Evolutionary conservation across 805 yeast species (phyloP), one percentile per base, ranked within the genome.

Genomic region (Saccharomycopsis synnaedendra): DNA sequence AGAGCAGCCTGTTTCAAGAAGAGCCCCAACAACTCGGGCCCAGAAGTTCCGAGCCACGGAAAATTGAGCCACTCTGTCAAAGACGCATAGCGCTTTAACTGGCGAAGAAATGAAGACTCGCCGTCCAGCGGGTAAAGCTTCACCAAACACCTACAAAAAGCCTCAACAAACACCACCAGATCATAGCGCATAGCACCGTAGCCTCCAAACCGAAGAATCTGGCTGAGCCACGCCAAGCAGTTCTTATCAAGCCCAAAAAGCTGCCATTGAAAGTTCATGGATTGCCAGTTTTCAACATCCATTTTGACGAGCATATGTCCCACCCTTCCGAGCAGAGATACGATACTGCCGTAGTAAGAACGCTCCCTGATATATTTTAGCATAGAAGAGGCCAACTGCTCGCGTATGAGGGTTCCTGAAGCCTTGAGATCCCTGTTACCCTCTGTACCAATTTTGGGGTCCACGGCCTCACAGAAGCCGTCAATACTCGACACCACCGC

Each of bases 201-300:
- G 7, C 50, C 48, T 30, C 38, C 39, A 34, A 39, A 48, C 10
- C 39, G 11, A 31, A 51, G 38, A 5, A 42, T 43, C 31, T 41
- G 44, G 9, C 50, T 31, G 10, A 42, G 35, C 54, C 54, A 51
- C 5, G 43, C 45, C 6, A 51, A 39, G 9, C 38, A 43, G 33
- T 48, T 45, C 35, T 39, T 35, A 3, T 40, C 32, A 5, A 48
- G n/a, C 3, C 37, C 33, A 8, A 41, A 42, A 9, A 48, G 28
- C 27, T 41, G n/a, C 54, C 54, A 51, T 36, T 46, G 36, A 39
- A 51, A 51, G 28, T 39, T 43, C 31, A 51, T 33, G 1, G 52
- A 43, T 34, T 40, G 46, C 54, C 54, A 51, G 35, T 49, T 49
- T 28, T 46, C 49, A 27, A 34, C 37, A 9, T 48, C 43, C 30